Evolutionary conservation across 352 stramenopile species (phyloP).

Genomic region (Elongisporangium anandrum): DNA sequence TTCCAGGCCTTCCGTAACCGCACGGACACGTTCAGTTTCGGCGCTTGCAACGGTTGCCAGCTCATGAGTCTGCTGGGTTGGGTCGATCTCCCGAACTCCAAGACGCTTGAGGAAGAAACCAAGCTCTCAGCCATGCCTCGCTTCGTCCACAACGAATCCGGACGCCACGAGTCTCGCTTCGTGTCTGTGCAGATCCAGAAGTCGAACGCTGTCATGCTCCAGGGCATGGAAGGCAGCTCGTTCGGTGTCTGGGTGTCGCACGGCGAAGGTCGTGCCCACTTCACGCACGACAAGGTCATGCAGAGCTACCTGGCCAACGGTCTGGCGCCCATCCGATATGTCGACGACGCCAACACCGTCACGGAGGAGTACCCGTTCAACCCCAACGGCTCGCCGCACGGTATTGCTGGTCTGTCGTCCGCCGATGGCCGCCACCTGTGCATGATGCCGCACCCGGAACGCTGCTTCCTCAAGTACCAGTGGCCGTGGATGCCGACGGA

Average conservation of each 20-base stretch:
- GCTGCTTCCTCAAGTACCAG: conserved; percentile 97
- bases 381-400: conserved; percentile 96
- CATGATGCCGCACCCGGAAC: conserved; percentile 99
- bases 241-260: conserved; percentile 98
- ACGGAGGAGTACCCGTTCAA: conserved; percentile 99
- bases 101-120: conserved; percentile 46
- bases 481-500: conserved; percentile 93
- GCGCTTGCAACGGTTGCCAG: conserved; percentile 99
- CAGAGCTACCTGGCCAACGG: conserved; percentile 87
- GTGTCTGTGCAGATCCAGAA: conserved; percentile 94
- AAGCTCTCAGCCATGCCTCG: conserved; percentile 77
- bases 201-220: conserved; percentile 96
- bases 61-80: conserved; percentile 99
- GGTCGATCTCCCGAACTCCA: conserved; percentile 78
- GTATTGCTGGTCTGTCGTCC: conserved; percentile 96
- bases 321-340: conserved; percentile 95
- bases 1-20: conserved; percentile 96
- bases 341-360: conserved; percentile 93
- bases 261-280: conserved; percentile 92
- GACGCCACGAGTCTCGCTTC: conserved; percentile 96
- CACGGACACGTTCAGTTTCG: conserved; percentile 98
- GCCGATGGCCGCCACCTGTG: conserved; percentile 97
- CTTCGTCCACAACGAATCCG: conserved; percentile 98
- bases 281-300: conserved; percentile 91
- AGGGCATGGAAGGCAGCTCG: conserved; percentile 96